phyloP scores from a whole-genome alignment of 139 green algal genomes.

The Chlorella sorokiniana region DNA sequence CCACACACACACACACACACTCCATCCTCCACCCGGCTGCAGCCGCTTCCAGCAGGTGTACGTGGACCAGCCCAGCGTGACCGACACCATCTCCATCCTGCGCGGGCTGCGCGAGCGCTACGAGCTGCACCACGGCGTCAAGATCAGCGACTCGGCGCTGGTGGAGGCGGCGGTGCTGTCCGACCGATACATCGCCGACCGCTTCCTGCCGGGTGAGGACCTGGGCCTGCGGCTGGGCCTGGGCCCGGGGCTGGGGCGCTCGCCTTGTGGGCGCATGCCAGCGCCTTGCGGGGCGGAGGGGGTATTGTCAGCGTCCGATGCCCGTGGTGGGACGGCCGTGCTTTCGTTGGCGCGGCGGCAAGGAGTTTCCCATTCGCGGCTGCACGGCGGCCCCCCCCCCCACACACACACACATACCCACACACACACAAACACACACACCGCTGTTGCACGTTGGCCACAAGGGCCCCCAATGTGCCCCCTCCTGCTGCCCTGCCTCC shows the following conservation, averaged over 20 bases:
- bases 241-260: neutral
- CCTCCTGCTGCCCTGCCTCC: neutral
- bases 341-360: too few relatives aligned
- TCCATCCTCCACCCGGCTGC: neutral
- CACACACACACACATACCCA: too few relatives aligned
- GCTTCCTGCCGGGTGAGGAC: constrained; percentile 80
- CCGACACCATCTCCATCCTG: constrained; percentile 96
- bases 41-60: constrained; percentile 90
- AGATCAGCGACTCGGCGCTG: constrained; percentile 93
- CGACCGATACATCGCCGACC: constrained; percentile 95
- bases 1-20: neutral
- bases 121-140: constrained; percentile 98
- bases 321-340: too few relatives aligned
- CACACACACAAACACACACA: too few relatives aligned
- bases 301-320: too few relatives aligned
- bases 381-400: too few relatives aligned
- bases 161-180: constrained; percentile 92
- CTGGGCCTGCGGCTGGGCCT: neutral
- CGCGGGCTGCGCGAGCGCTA: constrained; percentile 95
- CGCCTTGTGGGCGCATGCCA: neutral
- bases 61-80: constrained; percentile 91
- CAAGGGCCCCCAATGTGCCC: too few relatives aligned
- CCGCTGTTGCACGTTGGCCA: neutral
- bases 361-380: too few relatives aligned
- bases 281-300: too few relatives aligned